Conservation (phyloP, 2,329 filamentous ascomycete species). For the Sclerotinia spermophila region DNA sequence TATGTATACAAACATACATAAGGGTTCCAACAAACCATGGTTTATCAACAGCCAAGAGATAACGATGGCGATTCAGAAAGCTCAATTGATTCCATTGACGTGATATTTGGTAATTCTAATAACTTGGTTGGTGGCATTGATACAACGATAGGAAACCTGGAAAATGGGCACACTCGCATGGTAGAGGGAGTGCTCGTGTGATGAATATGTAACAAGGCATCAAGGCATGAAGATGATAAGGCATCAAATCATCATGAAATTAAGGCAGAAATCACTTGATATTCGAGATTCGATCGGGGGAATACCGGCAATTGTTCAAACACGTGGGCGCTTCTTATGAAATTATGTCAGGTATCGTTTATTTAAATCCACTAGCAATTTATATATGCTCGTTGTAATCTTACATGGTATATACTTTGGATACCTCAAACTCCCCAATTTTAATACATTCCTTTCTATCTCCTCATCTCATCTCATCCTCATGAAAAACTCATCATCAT, state of each 20-base stretch:
- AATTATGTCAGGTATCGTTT: no score
- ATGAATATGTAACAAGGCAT: neutral
- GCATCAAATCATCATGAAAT: no score
- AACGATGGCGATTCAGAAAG: neutral
- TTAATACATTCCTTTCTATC: neutral
- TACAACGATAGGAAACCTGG: neutral
- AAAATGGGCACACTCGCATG: neutral
- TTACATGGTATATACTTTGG: neutral
- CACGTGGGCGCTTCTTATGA: neutral
- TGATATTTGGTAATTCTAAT: neutral
- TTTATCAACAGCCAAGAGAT: neutral
- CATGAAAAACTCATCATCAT: neutral
- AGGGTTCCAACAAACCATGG: neutral
- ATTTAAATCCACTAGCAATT: no score
- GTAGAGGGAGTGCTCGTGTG: neutral
- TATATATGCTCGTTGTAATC: neutral
- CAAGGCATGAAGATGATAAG: neutral
- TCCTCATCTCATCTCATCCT: neutral
- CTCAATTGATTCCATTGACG: neutral
- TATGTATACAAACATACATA: no score
- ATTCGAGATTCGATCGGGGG: neutral
- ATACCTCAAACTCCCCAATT: neutral
- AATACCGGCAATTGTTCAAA: neutral
- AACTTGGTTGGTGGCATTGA: neutral
- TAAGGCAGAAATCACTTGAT: neutral